Evolutionary conservation across 495 filamentous ascomycete genomes (phyloP).

Genomic region (Penicillium bialowiezense): DNA sequence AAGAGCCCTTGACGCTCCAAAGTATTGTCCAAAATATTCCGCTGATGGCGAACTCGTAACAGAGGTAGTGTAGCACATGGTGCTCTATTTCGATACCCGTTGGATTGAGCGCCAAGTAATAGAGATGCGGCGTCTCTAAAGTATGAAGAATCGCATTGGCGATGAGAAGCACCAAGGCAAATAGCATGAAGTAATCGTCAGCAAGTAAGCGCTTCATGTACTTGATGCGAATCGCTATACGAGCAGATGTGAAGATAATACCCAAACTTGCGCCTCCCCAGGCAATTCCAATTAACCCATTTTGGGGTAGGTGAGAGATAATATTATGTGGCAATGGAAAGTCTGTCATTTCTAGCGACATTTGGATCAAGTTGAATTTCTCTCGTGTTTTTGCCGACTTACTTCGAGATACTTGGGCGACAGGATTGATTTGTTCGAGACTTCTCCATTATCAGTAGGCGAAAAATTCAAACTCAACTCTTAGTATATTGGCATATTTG

Average conservation of each 20-base stretch:
- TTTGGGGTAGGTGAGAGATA: constrained; percentile 8
- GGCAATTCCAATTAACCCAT: constrained; percentile 18
- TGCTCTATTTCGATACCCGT: constrained; percentile 23
- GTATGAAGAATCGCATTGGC: constrained; percentile 43
- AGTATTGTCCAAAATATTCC: constrained; percentile 48
- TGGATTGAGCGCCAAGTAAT: constrained; percentile 29
- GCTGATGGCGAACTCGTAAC: constrained; percentile 43
- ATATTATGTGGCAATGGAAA: constrained; percentile 5
- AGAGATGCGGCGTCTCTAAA: constrained; percentile 40
- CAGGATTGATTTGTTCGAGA: too few species aligned
- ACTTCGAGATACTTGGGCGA: too few species aligned
- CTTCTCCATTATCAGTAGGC: too few species aligned
- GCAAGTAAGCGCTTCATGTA: constrained; percentile 21
- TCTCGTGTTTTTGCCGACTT: too few species aligned
- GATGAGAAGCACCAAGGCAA: constrained; percentile 33
- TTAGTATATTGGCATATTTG: too few species aligned
- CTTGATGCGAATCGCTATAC: constrained; percentile 35
- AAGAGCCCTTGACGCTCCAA: constrained; percentile 47
- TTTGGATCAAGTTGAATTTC: too few species aligned
- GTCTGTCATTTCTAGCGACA: too few species aligned
- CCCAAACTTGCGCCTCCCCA: constrained; percentile 32
- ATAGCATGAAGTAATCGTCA: constrained; percentile 45
- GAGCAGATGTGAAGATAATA: constrained; percentile 35
- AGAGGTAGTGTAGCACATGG: constrained; percentile 24
- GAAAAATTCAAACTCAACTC: too few species aligned